A percentile compares a stretch with the other conserved stretches of the same genome.
Evolutionary conservation across 192 early-diverging fungal genomes (phyloP).

Genomic region (Linnemannia hyalina): DNA sequence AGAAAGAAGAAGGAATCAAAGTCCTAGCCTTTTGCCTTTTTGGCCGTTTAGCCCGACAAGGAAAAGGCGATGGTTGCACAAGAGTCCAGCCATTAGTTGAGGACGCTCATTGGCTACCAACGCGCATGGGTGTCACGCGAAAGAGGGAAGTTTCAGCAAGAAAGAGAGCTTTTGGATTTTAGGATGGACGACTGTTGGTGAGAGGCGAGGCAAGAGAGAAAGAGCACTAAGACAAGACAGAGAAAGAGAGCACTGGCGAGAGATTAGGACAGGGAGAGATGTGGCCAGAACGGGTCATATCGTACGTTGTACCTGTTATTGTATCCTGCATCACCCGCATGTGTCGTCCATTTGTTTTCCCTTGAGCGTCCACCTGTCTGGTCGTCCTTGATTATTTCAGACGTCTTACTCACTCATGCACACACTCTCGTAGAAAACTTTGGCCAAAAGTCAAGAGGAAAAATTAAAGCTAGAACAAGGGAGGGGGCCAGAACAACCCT

Average conservation of each 20-base stretch:
- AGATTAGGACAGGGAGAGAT: background rate
- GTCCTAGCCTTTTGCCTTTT: background rate
- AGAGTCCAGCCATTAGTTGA: background rate
- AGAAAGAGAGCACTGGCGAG: background rate
- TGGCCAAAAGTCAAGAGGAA: background rate
- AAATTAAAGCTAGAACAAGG: background rate
- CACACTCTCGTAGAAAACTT: background rate
- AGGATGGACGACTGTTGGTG: no score
- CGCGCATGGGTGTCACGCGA: background rate
- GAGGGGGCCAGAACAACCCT: background rate
- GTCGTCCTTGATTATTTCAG: background rate
- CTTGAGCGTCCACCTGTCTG: background rate
- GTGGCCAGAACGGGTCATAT: background rate
- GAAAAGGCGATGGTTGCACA: background rate
- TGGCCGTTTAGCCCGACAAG: background rate
- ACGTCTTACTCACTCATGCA: background rate
- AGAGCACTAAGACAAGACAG: background rate
- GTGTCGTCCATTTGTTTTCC: no score
- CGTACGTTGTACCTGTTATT: background rate
- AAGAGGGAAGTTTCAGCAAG: background rate
- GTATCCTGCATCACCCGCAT: background rate
- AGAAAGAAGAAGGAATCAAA: background rate
- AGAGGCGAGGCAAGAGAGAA: background rate
- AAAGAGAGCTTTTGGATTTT: background rate
- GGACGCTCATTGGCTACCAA: constrained; percentile 7